phyloP scores from a whole-genome alignment of 192 early-diverging fungal species.

The Piromyces sp. region DNA sequence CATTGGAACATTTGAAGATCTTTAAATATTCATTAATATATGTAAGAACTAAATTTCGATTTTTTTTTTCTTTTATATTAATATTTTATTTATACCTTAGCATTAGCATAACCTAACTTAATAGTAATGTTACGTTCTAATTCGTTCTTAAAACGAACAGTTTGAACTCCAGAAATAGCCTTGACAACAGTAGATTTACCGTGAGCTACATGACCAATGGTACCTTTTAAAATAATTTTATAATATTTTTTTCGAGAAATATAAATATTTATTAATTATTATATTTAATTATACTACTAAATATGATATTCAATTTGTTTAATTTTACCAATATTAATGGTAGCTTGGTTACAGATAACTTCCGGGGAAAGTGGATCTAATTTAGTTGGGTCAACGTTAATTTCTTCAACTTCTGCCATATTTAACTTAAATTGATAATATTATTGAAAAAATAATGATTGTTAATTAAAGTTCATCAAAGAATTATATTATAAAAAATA shows the following conservation, averaged over 20 bases:
- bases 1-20: conserved; percentile 95
- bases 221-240: conserved; percentile 30
- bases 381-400: conserved; percentile 17
- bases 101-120: conserved; percentile 97
- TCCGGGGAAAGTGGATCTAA: conserved; percentile 74
- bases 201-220: conserved; percentile 98
- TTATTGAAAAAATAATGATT: too few relatives aligned
- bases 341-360: conserved; percentile 94
- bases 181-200: conserved; percentile 99
- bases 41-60: too few relatives aligned
- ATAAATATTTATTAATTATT: too few relatives aligned
- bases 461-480: too few relatives aligned
- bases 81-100: conserved; percentile 40
- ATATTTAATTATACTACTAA: too few relatives aligned
- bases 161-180: conserved; percentile 94
- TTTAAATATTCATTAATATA: conserved; percentile 4
- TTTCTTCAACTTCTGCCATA: neutral
- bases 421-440: neutral
- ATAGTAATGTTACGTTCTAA: conserved; percentile 98
- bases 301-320: too few relatives aligned
- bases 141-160: conserved; percentile 95
- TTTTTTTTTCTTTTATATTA: neutral
- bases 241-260: too few relatives aligned
- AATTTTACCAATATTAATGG: conserved; percentile 87
- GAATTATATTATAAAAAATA: too few relatives aligned